Evolutionary conservation across 441 rosid genomes (phyloP).

Genomic region (Jatropha podagrica): DNA sequence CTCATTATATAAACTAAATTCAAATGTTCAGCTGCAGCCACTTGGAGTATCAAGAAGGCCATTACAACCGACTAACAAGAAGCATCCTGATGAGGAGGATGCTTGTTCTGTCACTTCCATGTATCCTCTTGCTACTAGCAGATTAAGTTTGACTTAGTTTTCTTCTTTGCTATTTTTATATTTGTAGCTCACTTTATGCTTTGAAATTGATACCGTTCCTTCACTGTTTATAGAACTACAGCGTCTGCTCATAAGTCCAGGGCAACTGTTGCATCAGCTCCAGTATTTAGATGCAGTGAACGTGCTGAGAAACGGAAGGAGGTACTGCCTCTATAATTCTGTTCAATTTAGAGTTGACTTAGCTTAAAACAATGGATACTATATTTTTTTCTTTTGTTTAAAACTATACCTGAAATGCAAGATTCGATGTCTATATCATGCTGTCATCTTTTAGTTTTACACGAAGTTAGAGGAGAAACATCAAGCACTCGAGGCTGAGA

Average conservation of each 20-base stretch:
- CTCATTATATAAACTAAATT: constrained; percentile 10
- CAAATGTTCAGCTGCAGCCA: constrained; percentile 37
- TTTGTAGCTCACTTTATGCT: constrained; percentile 10
- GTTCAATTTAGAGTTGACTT: constrained; percentile 15
- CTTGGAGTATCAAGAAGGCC: constrained; percentile 63
- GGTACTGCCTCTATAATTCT: constrained; percentile 41
- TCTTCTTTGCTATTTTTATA: constrained; percentile 12
- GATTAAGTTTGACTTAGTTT: constrained; percentile 18
- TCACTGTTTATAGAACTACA: constrained; percentile 48
- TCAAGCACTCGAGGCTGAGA: constrained; percentile 88
- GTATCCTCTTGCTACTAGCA: constrained; percentile 44
- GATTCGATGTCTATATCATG: constrained; percentile 22
- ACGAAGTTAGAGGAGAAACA: constrained; percentile 89
- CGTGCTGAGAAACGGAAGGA: constrained; percentile 93
- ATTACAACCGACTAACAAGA: constrained; percentile 82
- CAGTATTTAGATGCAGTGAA: constrained; percentile 63
- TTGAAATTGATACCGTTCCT: constrained; percentile 22
- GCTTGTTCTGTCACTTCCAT: constrained; percentile 64
- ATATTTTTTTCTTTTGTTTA: neutral
- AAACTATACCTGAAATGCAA: constrained; percentile 8
- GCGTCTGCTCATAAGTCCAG: constrained; percentile 55
- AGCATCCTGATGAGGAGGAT: constrained; percentile 89
- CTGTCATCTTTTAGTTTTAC: constrained; percentile 52
- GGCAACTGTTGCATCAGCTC: constrained; percentile 51
- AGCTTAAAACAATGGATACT: neutral